These are phyloP conservation scores for Cryptomeria japonica DNA, from an alignment of 75 land plant genomes.

Conservation along the genomic window DNA sequence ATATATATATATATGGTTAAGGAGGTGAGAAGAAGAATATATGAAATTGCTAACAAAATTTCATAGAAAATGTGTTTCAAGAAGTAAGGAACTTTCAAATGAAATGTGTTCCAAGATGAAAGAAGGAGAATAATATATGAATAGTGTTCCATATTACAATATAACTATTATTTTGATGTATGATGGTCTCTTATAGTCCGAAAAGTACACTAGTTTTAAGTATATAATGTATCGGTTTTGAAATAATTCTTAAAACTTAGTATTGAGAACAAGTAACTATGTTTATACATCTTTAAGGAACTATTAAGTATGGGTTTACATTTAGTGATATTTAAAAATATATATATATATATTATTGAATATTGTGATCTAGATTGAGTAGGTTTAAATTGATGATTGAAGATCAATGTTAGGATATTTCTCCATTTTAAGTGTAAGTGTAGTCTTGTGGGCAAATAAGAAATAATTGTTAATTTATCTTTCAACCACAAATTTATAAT, in stretches of 20 bases:
- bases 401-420: neutral
- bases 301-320: neutral
- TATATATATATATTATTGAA: neutral
- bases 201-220: neutral
- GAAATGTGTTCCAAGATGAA: neutral
- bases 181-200: neutral
- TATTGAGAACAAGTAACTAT: neutral
- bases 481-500: neutral
- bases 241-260: neutral
- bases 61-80: neutral
- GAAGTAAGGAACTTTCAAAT: neutral
- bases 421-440: too few species aligned
- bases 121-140: neutral
- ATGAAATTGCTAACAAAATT: too few species aligned
- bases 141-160: neutral
- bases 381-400: neutral
- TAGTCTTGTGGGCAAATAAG: too few species aligned
- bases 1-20: too few species aligned
- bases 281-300: neutral
- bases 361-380: neutral
- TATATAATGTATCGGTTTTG: neutral
- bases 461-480: neutral
- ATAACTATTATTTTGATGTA: neutral
- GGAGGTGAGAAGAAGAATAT: too few species aligned
- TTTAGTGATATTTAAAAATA: too few species aligned